Evolutionary conservation across 345 rosid species (phyloP).

Genomic region (Citrus maxima): DNA sequence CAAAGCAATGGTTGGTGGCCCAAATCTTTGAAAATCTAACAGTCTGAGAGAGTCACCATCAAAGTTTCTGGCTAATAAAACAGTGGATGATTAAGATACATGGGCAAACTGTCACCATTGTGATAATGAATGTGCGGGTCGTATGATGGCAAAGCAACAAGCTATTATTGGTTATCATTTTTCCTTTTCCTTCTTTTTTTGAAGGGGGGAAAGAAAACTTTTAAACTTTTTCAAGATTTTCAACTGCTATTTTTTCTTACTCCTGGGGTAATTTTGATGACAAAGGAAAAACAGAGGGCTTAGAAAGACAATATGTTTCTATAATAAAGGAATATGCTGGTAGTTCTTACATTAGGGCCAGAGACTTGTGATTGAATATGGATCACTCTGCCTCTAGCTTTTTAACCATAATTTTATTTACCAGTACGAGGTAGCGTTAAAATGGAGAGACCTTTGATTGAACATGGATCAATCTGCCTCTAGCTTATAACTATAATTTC

Average conservation of each 20-base stretch:
- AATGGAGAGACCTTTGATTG: no score
- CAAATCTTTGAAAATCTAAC: slow-evolving; percentile 2
- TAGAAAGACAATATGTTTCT: background rate
- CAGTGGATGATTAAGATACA: background rate
- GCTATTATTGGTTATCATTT: background rate
- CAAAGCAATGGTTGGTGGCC: background rate
- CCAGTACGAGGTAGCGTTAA: no score
- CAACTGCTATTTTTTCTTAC: background rate
- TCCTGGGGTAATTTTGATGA: background rate
- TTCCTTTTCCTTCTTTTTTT: background rate
- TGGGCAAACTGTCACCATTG: slow-evolving; percentile 20
- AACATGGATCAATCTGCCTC: no score
- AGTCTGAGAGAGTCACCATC: slow-evolving; percentile 6
- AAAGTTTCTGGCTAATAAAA: background rate
- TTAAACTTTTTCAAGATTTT: background rate
- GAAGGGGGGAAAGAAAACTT: no score
- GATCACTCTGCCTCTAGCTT: no score
- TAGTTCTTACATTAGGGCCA: no score
- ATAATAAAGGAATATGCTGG: no score
- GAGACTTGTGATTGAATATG: no score
- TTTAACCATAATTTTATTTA: no score
- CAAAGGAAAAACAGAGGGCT: background rate
- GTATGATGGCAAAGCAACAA: slow-evolving; percentile 2
- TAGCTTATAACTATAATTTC: no score
- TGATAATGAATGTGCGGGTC: background rate